Base-by-base conservation (phyloP, 192 early-diverging fungal genomes). In the Backusella circina region DNA sequence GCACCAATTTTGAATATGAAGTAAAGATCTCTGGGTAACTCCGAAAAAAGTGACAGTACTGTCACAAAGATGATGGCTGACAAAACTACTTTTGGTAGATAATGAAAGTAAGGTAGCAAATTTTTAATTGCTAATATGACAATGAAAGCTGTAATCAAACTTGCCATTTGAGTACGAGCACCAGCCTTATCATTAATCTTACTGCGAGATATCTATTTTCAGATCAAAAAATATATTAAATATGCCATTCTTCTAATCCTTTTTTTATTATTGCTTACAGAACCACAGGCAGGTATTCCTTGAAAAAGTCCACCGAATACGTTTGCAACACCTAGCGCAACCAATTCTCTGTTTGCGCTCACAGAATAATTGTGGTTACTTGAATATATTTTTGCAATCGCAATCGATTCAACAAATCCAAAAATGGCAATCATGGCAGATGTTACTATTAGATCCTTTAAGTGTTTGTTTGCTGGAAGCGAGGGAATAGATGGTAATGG, bases 391-490 rank as follows among this genome's bases (percentile, higher is more conserved):
- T 98, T 96, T 1, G 95, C 92, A 15, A 98, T 93, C 26, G 93
- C 96, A 71, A 99, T 93, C 26, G 95, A 95, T 84, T 99, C 98
- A 21, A 99, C 97, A 77, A 99, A 97, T 5, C 98, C 98, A 76
- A 99, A 93, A 80, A 98, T 90, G 39, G 98, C 92, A 61, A 98
- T 96, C n/a, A 98, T 85, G 65, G 95, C 93, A 2, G 95, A 88
- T 7, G 93, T 93, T 18, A 96, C 88, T 67, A 97, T 79, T 51
- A 97, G 79, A 70, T 88, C 88, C 50, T 90, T 91, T 41, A 95
- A 72, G 51, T 87, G 85, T 6, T 82, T 76, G 44, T 87, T 76
- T 15, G 89, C 84, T 10, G 94, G 89, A 10, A 84, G 69, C n/a
- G 87, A 81, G 7, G 95, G 89, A 32, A 91, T 83, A 16, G 87